Evolutionary conservation across 176 grass and related monocot genomes (phyloP), one percentile per base, ranked within the genome.

Genomic region (Oryza australiensis): DNA sequence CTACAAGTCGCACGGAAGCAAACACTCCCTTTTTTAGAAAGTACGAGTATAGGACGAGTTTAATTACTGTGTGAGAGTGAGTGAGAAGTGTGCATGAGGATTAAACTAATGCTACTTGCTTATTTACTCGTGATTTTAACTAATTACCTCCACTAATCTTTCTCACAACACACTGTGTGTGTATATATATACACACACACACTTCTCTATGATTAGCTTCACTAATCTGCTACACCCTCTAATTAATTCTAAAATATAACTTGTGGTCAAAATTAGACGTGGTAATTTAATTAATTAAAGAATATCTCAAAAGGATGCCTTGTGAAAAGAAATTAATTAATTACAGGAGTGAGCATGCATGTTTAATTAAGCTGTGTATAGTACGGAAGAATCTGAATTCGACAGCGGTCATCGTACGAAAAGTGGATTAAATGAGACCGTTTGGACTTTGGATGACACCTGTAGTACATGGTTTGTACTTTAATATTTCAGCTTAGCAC

Each of bases 1-100:
- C 74, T 78, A 71, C 62, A 78, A 78, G 66, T 71, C 74, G 20
- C 83, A 72, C 37, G 66, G 71, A 78, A 85, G 51, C 74, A 85
- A 78, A 70, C 53, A 41, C 73, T 43, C 23, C 24, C 48, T 62
- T 70, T 76, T 70, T 20, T 15, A 77, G 82, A 70, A 84, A 60
- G 64, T 45, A 76, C 49, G 48, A 20, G 48, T 22, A 55, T 55
- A 55, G 20, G 26, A 48, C 18, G 64, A 70, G 33, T 55, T 22
- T n/a, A 55, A n/a, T 63, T 32, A 70, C 83, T 35, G 49, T 32
- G 27, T 53, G 71, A 1, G 57, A 83, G 28, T 35, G 62, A 51
- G 71, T 22, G 72, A 84, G 24, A 45, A 62, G 9, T n/a, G 73
- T 11, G 74, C 37, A n/a, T 55, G 18, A 2, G 20, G 5, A 5